These are phyloP conservation scores for Scorias spongiosa DNA, from an alignment of 2,329 filamentous ascomycete genomes.

Conservation along the genomic window DNA sequence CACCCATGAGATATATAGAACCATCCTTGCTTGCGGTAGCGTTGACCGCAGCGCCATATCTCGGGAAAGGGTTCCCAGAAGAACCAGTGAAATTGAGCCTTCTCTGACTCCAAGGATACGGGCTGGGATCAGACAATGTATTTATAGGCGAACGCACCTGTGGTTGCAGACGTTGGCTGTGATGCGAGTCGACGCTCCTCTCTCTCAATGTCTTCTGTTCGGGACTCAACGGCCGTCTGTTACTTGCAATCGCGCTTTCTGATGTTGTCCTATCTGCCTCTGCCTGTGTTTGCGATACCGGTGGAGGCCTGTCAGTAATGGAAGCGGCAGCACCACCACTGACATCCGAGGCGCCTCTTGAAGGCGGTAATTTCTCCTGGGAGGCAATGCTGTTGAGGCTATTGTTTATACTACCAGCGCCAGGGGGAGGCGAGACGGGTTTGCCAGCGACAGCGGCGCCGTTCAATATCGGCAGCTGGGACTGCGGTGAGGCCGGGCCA, in stretches of 20 bases:
- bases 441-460: constrained; percentile 19
- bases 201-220: constrained; percentile 30
- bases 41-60: constrained; percentile 95
- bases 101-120: constrained; percentile 93
- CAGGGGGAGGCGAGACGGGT: constrained; percentile 38
- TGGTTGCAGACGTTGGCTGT: constrained; percentile 19
- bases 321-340: neutral
- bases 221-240: constrained; percentile 36
- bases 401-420: constrained; percentile 56
- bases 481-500: constrained; percentile 20
- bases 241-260: neutral
- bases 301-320: neutral
- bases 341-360: neutral
- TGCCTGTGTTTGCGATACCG: neutral
- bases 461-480: constrained; percentile 33
- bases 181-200: constrained; percentile 13
- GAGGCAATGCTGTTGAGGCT: constrained; percentile 15
- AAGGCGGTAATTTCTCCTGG: constrained; percentile 3
- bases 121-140: constrained; percentile 51
- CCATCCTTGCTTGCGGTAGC: constrained; percentile 87
- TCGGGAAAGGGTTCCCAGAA: constrained; percentile 76
- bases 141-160: constrained; percentile 19
- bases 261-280: constrained; percentile 2
- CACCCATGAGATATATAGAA: constrained; percentile 94
- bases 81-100: constrained; percentile 71